Conservation (phyloP, 768 basidiomycete genomes). For the Boletus rex-veris region DNA sequence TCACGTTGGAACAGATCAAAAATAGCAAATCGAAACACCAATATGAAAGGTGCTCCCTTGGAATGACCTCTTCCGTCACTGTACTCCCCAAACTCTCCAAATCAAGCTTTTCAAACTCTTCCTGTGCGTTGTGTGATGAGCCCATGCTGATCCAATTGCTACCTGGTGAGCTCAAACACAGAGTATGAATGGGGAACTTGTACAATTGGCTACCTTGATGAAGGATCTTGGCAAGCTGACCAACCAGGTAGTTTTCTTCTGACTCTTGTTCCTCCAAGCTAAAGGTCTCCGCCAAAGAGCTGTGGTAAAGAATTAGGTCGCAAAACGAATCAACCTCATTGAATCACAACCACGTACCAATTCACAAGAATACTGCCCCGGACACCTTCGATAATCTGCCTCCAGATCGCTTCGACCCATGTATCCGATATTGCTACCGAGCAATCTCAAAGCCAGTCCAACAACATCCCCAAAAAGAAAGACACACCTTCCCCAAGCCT, state of each 20-base stretch:
- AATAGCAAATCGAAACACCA: no score
- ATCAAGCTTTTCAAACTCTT: no score
- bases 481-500: slow-evolving; percentile 48
- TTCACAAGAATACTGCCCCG: slow-evolving; percentile 80
- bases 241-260: slow-evolving; percentile 72
- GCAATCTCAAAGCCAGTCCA: not conserved
- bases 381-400: slow-evolving; percentile 77
- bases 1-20: no score
- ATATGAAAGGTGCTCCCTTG: no score
- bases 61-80: no score
- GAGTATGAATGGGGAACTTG: slow-evolving; percentile 23
- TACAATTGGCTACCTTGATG: slow-evolving; percentile 70
- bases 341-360: slow-evolving; percentile 49
- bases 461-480: not conserved
- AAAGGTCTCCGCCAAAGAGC: slow-evolving; percentile 56
- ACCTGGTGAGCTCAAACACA: slow-evolving; percentile 12
- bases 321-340: not conserved
- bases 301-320: slow-evolving; percentile 20
- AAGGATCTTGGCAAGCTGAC: slow-evolving; percentile 65
- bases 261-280: slow-evolving; percentile 62
- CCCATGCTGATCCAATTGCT: slow-evolving; percentile 5
- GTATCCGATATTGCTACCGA: slow-evolving; percentile 53
- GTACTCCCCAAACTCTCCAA: no score
- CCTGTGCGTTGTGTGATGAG: no score
- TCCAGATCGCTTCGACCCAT: slow-evolving; percentile 80